Evolutionary conservation across 805 yeast species (phyloP).

Genomic region (Candida tallmaniae): DNA sequence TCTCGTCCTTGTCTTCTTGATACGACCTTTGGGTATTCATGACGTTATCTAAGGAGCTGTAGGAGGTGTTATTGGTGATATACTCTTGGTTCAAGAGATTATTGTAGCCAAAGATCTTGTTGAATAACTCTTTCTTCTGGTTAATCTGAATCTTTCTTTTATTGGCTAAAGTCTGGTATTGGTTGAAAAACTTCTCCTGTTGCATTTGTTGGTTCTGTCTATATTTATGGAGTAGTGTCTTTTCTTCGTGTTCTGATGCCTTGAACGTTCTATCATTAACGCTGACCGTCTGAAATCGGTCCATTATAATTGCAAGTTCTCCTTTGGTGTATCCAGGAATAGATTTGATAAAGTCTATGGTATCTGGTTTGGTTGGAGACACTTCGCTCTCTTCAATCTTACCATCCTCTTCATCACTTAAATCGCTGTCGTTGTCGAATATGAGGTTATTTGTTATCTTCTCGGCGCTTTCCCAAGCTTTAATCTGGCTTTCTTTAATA

Average conservation of each 20-base stretch:
- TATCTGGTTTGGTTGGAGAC: slow-evolving; percentile 3
- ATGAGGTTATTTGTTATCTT: slow-evolving; percentile 32
- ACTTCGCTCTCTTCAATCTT: slow-evolving; percentile 11
- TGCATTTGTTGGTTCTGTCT: slow-evolving; percentile 26
- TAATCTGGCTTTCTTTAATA: slow-evolving; percentile 37
- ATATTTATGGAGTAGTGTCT: slow-evolving; percentile 22
- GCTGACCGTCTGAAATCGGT: slow-evolving; percentile 11
- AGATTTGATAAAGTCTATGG: slow-evolving; percentile 14
- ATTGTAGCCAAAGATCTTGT: slow-evolving; percentile 34
- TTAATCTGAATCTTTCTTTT: slow-evolving; percentile 36
- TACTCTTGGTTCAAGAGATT: slow-evolving; percentile 36
- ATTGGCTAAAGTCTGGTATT: slow-evolving; percentile 27
- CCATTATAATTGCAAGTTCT: slow-evolving; percentile 25
- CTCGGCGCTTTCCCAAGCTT: slow-evolving; percentile 45
- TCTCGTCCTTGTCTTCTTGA: slow-evolving; percentile 41
- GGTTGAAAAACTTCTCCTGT: slow-evolving; percentile 31
- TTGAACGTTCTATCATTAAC: slow-evolving; percentile 3
- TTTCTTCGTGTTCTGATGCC: slow-evolving; percentile 18
- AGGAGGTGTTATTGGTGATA: slow-evolving; percentile 37
- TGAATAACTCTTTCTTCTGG: slow-evolving; percentile 37
- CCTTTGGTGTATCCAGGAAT: slow-evolving; percentile 39
- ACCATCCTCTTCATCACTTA: slow-evolving; percentile 15
- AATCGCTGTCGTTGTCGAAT: slow-evolving; percentile 26
- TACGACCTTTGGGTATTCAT: slow-evolving; percentile 34
- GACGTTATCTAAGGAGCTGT: slow-evolving; percentile 33